phyloP scores from a whole-genome alignment of 2,329 filamentous ascomycete species.

The Trichoderma atrobrunneum region DNA sequence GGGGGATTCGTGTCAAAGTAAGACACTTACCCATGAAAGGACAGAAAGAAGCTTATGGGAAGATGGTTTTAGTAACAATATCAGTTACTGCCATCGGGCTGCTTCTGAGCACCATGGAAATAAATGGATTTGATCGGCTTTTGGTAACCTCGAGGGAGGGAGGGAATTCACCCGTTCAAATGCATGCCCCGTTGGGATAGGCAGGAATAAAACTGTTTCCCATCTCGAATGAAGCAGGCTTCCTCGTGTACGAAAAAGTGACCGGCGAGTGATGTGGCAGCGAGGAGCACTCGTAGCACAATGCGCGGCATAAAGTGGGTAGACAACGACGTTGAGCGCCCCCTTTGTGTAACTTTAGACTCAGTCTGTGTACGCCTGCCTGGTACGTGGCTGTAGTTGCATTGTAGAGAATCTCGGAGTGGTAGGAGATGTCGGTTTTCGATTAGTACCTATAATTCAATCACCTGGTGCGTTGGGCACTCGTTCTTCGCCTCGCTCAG shows the following conservation, averaged over 20 bases:
- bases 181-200: background rate
- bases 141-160: background rate
- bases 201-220: background rate
- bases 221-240: background rate
- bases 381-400: background rate
- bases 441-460: background rate
- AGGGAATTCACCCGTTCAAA: background rate
- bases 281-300: background rate
- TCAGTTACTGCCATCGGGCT: background rate
- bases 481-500: background rate
- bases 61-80: background rate
- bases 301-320: background rate
- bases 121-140: background rate
- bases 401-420: background rate
- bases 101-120: background rate
- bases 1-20: conserved; percentile 3
- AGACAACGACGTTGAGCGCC: background rate
- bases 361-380: background rate
- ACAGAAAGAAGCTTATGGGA: background rate
- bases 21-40: background rate
- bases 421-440: background rate
- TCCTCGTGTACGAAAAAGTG: background rate
- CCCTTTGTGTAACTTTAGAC: background rate
- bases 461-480: background rate
- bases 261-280: background rate